These are phyloP conservation scores for Synchytrium microbalum DNA, from an alignment of 371 early-diverging fungal species.

Conservation along the genomic window DNA sequence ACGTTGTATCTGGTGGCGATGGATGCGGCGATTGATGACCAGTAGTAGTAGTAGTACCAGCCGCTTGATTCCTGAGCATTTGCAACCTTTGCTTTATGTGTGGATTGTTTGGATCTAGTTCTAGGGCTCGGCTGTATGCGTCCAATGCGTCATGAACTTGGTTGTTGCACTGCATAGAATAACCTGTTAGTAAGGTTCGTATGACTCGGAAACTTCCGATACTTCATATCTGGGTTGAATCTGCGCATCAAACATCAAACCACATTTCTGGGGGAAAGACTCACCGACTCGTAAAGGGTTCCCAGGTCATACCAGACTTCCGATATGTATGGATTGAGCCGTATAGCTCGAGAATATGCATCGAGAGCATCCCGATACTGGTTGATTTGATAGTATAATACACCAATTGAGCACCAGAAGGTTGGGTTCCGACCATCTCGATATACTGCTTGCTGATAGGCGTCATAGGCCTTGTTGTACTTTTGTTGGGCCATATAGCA, in stretches of 20 bases:
- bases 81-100: slow-evolving; percentile 72
- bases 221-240: no score
- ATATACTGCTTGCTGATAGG: slow-evolving; percentile 96
- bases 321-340: slow-evolving; percentile 85
- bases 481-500: slow-evolving; percentile 95
- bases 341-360: slow-evolving; percentile 92
- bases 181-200: no score
- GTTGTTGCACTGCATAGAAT: slow-evolving; percentile 89
- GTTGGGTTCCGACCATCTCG: slow-evolving; percentile 91
- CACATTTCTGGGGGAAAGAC: not conserved
- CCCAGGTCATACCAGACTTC: slow-evolving; percentile 98
- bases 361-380: slow-evolving; percentile 88
- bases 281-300: slow-evolving; percentile 80
- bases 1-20: not conserved
- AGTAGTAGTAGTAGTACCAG: not conserved
- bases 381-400: slow-evolving; percentile 92
- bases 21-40: not conserved
- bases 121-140: slow-evolving; percentile 89
- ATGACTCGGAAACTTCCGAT: no score
- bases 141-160: slow-evolving; percentile 94
- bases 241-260: not conserved
- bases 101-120: slow-evolving; percentile 77
- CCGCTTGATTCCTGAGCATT: not conserved
- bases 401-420: slow-evolving; percentile 98
- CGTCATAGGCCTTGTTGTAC: slow-evolving; percentile 92